These are phyloP conservation scores for Pseudogymnoascus sp. DNA, from an alignment of 2,329 filamentous ascomycete genomes.

Conservation along the genomic window DNA sequence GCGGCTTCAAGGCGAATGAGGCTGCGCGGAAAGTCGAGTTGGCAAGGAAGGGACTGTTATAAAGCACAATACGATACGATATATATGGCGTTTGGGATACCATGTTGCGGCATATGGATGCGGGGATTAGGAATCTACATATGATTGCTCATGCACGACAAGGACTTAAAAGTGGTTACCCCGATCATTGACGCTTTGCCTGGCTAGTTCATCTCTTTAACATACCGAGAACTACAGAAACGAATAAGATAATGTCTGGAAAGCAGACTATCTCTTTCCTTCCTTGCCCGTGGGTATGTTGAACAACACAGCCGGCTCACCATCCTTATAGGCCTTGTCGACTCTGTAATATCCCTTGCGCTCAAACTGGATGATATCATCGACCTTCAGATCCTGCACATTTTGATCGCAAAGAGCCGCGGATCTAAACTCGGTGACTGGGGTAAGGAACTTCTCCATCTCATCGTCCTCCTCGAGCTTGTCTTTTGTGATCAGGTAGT, in stretches of 20 bases:
- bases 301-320: conserved; percentile 55
- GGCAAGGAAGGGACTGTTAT: conserved; percentile 69
- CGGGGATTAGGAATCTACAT: neutral
- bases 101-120: neutral
- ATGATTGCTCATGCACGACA: neutral
- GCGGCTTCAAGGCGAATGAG: conserved; percentile 64
- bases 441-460: conserved; percentile 74
- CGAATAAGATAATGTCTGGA: neutral
- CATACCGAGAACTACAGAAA: neutral
- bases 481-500: conserved; percentile 92
- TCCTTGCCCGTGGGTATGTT: conserved; percentile 60
- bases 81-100: conserved; percentile 7
- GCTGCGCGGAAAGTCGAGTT: conserved; percentile 68
- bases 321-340: conserved; percentile 54
- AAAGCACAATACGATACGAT: conserved; percentile 16
- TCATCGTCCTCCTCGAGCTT: conserved; percentile 83
- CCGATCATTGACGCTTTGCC: neutral
- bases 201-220: neutral
- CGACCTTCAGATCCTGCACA: conserved; percentile 66
- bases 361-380: conserved; percentile 93
- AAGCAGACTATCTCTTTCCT: conserved; percentile 2
- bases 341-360: conserved; percentile 86
- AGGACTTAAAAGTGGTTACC: neutral
- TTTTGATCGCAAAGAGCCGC: conserved; percentile 74
- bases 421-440: conserved; percentile 65